Evolutionary conservation across 129 eudicot species (phyloP), one percentile per base, ranked within the genome.

Genomic region (Flaveria linearis): DNA sequence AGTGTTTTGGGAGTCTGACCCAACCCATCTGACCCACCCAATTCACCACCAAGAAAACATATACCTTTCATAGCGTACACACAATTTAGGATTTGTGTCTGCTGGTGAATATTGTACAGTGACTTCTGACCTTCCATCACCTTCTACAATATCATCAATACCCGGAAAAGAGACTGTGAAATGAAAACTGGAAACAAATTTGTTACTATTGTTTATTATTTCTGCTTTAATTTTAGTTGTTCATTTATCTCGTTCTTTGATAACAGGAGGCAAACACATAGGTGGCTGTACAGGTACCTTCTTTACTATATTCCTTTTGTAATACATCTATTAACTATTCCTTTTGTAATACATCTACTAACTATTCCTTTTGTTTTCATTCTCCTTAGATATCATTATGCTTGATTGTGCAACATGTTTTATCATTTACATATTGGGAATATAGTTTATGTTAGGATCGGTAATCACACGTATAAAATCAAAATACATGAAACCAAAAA

Each of bases 221-320:
- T 43, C 2, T 30, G n/a, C 30, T 69, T 26, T 58, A 26, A 64
- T 73, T 39, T 78, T 70, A 51, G 47, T 43, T 61, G 26, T 20
- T 57, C 39, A 63, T 78, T 49, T 76, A 26, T 60, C 12, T 67
- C 55, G 8, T 65, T 78, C 53, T 86, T 58, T 26, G 23, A 75
- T 46, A 60, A 64, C 96, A 93, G 98, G 98, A 9, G 98, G 91
- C 41, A 81, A 90, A 72, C 97, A 93, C 88, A 88, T 93, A 53
- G 98, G 98, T 28, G 97, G 97, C 57, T 93, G 96, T 84, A 74
- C 98, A 68, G 98, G 98, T 93, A 87, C 68, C 28, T 36, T 80
- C 47, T 69, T 63, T 61, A 33, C 30, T 56, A 60, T 65, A 17
- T 20, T 16, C 45, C 17, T 63, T 57, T 70, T 55, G 6, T 65